Base-by-base conservation (phyloP, 1,284 basidiomycete genomes). In the Apiotrichum akiyoshidainum region DNA sequence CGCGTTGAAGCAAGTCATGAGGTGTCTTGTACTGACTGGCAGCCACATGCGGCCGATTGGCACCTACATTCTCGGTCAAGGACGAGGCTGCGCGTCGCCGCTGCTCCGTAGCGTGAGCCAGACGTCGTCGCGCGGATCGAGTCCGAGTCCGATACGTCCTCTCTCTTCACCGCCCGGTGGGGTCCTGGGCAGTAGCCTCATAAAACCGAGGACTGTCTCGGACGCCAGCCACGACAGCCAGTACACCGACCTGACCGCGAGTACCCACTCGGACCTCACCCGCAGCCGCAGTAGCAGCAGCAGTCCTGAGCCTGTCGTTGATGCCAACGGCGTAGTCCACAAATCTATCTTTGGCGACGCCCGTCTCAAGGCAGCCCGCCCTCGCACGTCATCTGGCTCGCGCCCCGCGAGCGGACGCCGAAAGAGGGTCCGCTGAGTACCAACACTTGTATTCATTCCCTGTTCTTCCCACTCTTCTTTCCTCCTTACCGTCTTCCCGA, bases 31-130 rank as follows among this genome's bases (percentile, higher is more conserved):
- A 39, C 50, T 52, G 50, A 41, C 40, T 11, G 5, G n/a, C 26
- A 52, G 50, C 50, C 50, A 52, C 50, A 52, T 52, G 50, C 50
- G 50, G 17, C 50, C 50, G 7, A 52, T 52, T 19, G 34, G 46
- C 9, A 19, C 46, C 2, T 48, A 34, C 34, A 11, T 48, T 2
- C 26, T 35, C 5, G 26, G 46, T 5, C 5, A 19, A 6, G 46
- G 33, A n/a, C 46, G 46, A 5, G 46, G 16, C 10, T 8, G 11
- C n/a, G 10, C 42, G 9, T 48, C 33, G 34, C 33, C 33, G 9
- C 5, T 35, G 4, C 46, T 35, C 11, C 34, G 46, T n/a, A 48
- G 46, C 34, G 46, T 48, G 7, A 41, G 37, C 49, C n/a, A 31
- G n/a, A 21, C 26, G 16, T 41, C 49, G 26, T 41, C 39, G 17